Evolutionary conservation across 2,329 filamentous ascomycete genomes (phyloP).

Genomic region (Chaetomiaceae sp.): DNA sequence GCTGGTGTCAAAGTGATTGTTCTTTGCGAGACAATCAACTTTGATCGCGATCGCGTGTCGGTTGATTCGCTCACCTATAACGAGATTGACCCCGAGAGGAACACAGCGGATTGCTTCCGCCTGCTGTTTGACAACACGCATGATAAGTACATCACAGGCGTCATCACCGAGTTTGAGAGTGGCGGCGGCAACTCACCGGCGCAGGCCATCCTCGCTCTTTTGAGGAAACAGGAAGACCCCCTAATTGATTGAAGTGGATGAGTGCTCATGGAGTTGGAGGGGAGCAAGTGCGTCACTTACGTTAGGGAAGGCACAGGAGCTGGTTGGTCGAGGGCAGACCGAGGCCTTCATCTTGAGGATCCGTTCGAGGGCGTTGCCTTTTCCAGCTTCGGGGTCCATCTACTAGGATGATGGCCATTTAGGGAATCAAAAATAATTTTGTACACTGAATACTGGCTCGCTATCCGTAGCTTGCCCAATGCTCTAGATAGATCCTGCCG

Average conservation of each 20-base stretch:
- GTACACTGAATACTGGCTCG: slow-evolving; percentile 16
- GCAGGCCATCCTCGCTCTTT: slow-evolving; percentile 69
- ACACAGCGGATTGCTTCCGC: slow-evolving; percentile 48
- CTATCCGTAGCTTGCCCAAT: background rate
- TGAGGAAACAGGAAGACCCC: slow-evolving; percentile 55
- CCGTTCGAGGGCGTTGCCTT: background rate
- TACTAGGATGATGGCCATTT: background rate
- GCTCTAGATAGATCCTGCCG: background rate
- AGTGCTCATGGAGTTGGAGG: background rate
- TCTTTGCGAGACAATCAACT: slow-evolving; percentile 92
- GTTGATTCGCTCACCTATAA: slow-evolving; percentile 92
- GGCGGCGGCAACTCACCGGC: slow-evolving; percentile 84
- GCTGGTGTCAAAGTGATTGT: slow-evolving; percentile 77
- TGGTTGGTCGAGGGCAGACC: background rate
- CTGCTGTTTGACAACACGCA: slow-evolving; percentile 91
- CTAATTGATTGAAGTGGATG: slow-evolving; percentile 25
- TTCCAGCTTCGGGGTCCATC: background rate
- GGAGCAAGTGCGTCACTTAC: too few relatives aligned
- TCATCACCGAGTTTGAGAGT: slow-evolving; percentile 90
- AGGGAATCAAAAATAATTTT: slow-evolving; percentile 14
- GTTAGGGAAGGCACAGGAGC: background rate
- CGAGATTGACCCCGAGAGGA: slow-evolving; percentile 77
- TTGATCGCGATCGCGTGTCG: slow-evolving; percentile 77
- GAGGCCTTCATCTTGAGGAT: background rate
- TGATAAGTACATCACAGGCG: slow-evolving; percentile 78